These are phyloP conservation scores for Tardiomyces blankii DNA, from an alignment of 1,139 yeast genomes.

Conservation along the genomic window DNA sequence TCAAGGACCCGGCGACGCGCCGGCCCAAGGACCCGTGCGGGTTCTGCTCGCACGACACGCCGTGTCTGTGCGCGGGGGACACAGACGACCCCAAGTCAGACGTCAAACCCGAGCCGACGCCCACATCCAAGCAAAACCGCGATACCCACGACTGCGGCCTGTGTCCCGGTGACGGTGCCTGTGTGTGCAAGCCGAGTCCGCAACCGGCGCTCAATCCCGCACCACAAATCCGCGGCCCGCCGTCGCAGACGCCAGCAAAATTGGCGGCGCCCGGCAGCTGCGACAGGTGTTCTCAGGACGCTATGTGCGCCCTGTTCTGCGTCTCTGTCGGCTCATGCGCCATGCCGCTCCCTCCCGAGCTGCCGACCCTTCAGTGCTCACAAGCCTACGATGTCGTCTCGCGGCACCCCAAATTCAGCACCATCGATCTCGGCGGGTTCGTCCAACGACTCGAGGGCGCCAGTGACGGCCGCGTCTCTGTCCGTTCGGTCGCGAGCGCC, in stretches of 20 bases:
- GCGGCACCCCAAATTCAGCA: constrained; percentile 58
- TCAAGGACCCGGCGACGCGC: neutral
- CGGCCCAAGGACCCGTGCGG: constrained; percentile 57
- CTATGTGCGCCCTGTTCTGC: constrained; percentile 74
- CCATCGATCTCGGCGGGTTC: constrained; percentile 56
- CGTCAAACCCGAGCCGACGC: too few species aligned
- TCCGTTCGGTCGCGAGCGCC: neutral
- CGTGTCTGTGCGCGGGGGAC: constrained; percentile 84
- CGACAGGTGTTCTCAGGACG: constrained; percentile 63
- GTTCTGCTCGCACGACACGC: constrained; percentile 80
- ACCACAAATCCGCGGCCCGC: neutral
- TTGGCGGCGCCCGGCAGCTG: constrained; percentile 53
- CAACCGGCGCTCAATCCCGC: too few species aligned
- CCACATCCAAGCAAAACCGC: too few species aligned
- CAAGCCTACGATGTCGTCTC: constrained; percentile 75
- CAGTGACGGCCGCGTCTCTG: constrained; percentile 20
- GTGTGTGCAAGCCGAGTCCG: constrained; percentile 4
- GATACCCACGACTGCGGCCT: constrained; percentile 3
- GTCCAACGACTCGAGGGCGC: constrained; percentile 63
- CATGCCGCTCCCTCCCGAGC: constrained; percentile 7
- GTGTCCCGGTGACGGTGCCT: constrained; percentile 5
- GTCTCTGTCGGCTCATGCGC: constrained; percentile 51
- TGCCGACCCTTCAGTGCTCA: constrained; percentile 60
- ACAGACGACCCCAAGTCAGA: neutral
- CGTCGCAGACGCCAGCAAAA: constrained; percentile 4